Base-by-base conservation (phyloP, 1,284 basidiomycete species). In the Ustilago loliicola region DNA sequence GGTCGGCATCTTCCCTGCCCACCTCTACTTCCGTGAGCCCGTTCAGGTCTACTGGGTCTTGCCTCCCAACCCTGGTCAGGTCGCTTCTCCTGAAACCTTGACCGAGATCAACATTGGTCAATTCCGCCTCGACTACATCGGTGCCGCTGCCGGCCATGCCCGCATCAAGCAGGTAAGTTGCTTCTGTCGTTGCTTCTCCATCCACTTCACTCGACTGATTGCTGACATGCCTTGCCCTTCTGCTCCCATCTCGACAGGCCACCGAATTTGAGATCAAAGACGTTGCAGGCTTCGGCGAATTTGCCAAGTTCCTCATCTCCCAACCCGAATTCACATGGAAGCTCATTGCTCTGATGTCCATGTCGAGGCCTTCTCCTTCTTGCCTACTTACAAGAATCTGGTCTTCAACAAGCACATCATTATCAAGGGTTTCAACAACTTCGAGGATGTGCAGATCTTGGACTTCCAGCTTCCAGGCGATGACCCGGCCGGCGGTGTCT, bases 381-480 rank as follows among this genome's bases (percentile, higher is more conserved):
- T 81, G 45, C 80, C 82, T 8, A 84, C 83, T 17, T 86, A 76
- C 71, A 80, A 82, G 63, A 81, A 82, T 45, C 59, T 83, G 17
- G 72, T 63, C 56, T 68, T 79, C 40, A 58, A 51, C 50, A 83
- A 81, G 79, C 76, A 86, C 61, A 70, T 82, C 52, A 85, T 84
- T 9, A 79, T 87, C 36, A 81, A 85, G 89, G 92, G 91, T n/a
- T 90, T 92, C 86, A 88, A 92, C 82, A 91, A 89, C 83, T 93
- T 94, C 82, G 83, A 89, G 19, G 89, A 90, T 80, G 90, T 93
- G 51, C 71, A 86, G 54, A 88, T 94, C 48, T 86, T 89, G 64
- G 90, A 93, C 77, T 89, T 94, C 78, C 89, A 91, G 82, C 87
- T 94, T n/a, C 93, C 93, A 1, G 90, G 90, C 45, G 92, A 93